phyloP scores from a whole-genome alignment of 1,284 basidiomycete genomes.

The Cerrena zonata region DNA sequence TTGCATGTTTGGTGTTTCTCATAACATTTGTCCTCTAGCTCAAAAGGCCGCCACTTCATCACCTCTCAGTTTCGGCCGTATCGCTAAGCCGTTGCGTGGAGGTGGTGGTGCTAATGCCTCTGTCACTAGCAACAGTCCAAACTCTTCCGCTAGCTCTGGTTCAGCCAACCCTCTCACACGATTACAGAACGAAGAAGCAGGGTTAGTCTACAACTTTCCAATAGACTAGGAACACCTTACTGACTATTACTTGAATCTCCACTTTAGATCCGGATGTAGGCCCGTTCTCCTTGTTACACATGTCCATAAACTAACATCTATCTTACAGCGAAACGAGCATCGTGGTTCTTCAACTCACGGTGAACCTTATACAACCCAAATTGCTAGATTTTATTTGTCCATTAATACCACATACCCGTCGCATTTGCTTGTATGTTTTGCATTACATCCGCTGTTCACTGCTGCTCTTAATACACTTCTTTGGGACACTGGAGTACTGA shows the following conservation, averaged over 20 bases:
- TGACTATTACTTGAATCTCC: constrained; percentile 12
- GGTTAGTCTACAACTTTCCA: constrained; percentile 47
- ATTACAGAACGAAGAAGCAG: constrained; percentile 76
- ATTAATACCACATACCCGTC: constrained; percentile 22
- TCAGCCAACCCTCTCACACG: constrained; percentile 58
- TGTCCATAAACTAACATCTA: constrained; percentile 12
- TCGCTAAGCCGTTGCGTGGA: constrained; percentile 93
- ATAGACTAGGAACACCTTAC: constrained; percentile 7
- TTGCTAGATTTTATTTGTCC: constrained; percentile 2
- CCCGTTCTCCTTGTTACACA: constrained; percentile 15
- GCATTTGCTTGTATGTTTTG: constrained; percentile 25
- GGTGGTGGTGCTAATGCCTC: constrained; percentile 64
- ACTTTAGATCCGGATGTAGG: constrained; percentile 25
- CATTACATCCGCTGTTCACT: constrained; percentile 1
- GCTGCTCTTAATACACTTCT: constrained; percentile 3
- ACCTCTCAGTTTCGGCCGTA: constrained; percentile 82
- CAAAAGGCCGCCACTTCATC: constrained; percentile 70
- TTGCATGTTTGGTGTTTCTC: neutral
- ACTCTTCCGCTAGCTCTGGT: constrained; percentile 38
- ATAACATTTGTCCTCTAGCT: constrained; percentile 37
- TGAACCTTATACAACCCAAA: constrained; percentile 26
- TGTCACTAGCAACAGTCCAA: constrained; percentile 28
- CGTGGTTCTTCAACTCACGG: constrained; percentile 82
- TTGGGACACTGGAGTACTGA: neutral
- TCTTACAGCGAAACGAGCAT: constrained; percentile 71